phyloP scores from a whole-genome alignment of 257 asterid species.

The Solanum raphanifolium region DNA sequence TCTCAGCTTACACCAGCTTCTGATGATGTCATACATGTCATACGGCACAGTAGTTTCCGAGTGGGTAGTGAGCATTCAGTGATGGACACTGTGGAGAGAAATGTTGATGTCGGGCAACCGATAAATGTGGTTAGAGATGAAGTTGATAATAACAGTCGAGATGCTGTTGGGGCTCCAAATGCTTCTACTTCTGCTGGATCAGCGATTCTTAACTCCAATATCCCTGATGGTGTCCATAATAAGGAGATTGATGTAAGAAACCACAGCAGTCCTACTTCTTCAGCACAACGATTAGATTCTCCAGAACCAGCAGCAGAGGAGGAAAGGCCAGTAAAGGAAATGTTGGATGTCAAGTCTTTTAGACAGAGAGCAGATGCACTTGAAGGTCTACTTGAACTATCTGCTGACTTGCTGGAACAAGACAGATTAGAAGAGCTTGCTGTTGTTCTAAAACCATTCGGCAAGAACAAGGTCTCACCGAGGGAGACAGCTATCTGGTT shows the following conservation, averaged over 20 bases:
- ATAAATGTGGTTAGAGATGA: conserved; percentile 42
- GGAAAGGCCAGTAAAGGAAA: conserved; percentile 49
- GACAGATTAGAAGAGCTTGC: conserved; percentile 78
- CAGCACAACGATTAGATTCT: conserved; percentile 16
- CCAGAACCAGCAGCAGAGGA: conserved; percentile 31
- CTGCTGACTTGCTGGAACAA: conserved; percentile 94
- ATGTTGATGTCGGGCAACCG: conserved; percentile 26
- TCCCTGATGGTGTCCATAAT: conserved; percentile 22
- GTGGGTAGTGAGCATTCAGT: conserved; percentile 37
- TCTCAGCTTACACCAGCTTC: conserved; percentile 38
- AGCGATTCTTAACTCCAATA: neutral
- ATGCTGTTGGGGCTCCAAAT: neutral
- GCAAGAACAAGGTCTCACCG: conserved; percentile 89
- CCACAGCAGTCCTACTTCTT: conserved; percentile 9
- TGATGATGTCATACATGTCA: conserved; percentile 56
- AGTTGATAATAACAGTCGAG: conserved; percentile 8
- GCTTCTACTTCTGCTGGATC: neutral
- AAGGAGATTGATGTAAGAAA: conserved; percentile 39
- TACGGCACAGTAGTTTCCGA: conserved; percentile 58
- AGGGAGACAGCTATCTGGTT: conserved; percentile 99
- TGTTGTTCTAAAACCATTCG: conserved; percentile 83
- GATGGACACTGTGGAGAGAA: conserved; percentile 26
- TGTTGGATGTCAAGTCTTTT: conserved; percentile 63
- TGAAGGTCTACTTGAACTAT: conserved; percentile 82
- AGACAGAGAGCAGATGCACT: conserved; percentile 97